Evolutionary conservation across 371 early-diverging fungal species (phyloP), one percentile per base, ranked within the genome.

Genomic region (Mortierella sp.): DNA sequence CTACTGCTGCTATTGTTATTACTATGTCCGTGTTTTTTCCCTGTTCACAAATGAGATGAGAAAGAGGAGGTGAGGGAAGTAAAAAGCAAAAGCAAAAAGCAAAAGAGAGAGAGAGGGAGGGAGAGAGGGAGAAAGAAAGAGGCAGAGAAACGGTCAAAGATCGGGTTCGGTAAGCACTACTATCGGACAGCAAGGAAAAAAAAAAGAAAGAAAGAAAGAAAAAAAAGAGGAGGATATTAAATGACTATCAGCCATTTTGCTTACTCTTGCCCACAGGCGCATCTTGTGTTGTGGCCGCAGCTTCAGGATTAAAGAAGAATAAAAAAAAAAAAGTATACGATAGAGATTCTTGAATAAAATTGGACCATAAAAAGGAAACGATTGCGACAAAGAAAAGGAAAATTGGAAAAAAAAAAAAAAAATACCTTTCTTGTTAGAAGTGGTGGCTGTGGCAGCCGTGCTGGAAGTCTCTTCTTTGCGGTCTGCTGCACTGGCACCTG

Each of bases 401-500:
- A 37, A 50, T 21, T n/a, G n/a, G n/a, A n/a, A n/a, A 50, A 21
- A 21, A 50, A 50, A 50, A 14, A 16, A n/a, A 50, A 21, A 50
- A 37, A 37, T 66, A 81, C 73, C 65, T 57, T 77, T 77, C 65
- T 77, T 77, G 43, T 61, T 70, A 21, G 74, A 64, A 7, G 77
- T 50, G 0, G 64, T 64, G 12, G 64, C 47, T 2, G 73, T 50
- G 21, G 64, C 23, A 4, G 70, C 45, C 6, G 72, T 62, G 15
- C 58, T 75, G 37, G 74, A 63, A 1, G 75, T 66, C 25, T 83
- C 81, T 15, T 74, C 79, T 58, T 81, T 77, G 18, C 81, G 70
- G 44, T 76, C 72, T 21, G 70, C 70, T 12, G 63, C 60, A 46
- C 29, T 68, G 18, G 57, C 7, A 14, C 26, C 26, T 28, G 57